phyloP scores from a whole-genome alignment of 2,329 filamentous ascomycete species.

The Alternaria rosae region DNA sequence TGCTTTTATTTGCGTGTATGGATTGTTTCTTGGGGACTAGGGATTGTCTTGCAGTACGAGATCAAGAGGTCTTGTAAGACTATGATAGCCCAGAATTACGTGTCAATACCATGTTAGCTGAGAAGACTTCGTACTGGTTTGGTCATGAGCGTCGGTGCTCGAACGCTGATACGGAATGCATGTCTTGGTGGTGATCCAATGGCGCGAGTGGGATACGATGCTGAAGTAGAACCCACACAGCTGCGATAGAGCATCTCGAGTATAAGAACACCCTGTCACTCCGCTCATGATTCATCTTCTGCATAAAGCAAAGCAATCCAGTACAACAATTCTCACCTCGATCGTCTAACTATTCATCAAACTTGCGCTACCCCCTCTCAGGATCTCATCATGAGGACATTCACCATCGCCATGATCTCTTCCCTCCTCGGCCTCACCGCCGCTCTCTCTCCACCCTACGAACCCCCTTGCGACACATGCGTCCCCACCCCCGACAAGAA shows the following conservation, averaged over 20 bases:
- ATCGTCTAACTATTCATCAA: background rate
- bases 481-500: conserved; percentile 29
- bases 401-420: background rate
- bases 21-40: background rate
- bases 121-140: fast-evolving
- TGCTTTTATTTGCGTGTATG: background rate
- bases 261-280: fast-evolving
- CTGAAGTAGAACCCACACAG: background rate
- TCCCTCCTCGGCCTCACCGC: background rate
- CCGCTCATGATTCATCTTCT: fast-evolving
- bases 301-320: background rate
- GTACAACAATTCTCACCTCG: background rate
- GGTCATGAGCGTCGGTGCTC: background rate
- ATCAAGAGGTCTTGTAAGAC: background rate
- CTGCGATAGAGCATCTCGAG: fast-evolving
- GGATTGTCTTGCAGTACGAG: background rate
- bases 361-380: background rate
- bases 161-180: background rate
- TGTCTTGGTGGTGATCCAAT: fast-evolving
- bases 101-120: background rate
- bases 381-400: background rate
- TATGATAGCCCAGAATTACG: background rate
- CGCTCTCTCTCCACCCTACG: background rate
- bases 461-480: background rate
- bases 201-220: background rate